Evolutionary conservation across 768 basidiomycete genomes (phyloP), one percentile per base, ranked within the genome.

Genomic region (Leccinum variicolor): DNA sequence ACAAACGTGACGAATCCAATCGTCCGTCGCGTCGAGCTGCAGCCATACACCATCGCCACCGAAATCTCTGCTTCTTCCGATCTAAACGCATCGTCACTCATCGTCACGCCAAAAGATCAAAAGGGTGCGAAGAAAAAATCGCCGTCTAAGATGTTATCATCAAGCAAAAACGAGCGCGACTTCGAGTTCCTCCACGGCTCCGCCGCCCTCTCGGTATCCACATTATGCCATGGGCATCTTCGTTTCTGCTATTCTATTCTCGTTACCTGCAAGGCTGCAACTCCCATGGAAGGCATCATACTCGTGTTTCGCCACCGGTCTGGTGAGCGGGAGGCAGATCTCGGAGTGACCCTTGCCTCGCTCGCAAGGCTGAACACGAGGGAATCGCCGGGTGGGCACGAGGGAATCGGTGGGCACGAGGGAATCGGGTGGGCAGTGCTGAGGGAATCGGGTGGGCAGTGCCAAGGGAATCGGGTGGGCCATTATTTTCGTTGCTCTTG

Each of bases 1-100:
- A 47, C 93, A 89, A 69, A 98, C 96, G 65, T 96, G 92, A 46
- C 97, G 84, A 54, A 98, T 86, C 81, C 95, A 93, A 65, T 94
- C 92, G 73, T 98, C 94, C 0, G 83, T 76, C 8, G 92, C 87
- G 74, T 99, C 97, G 41, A 99, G 79, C 72, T 97, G 93, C 3
- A 99, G 80, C 97, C 97, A 99, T 55, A 93, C 8, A 90, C 80
- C 70, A 97, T 81, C 6, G 79, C 87, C 17, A 91, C 84, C 34
- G 89, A 76, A 25, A 80, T 80, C 58, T 89, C 85, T 9, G 85
- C 83, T 65, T 93, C 90, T 70, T 91, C 91, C 92, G 63, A 33
- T 33, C 31, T 11, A 33, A 33, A 62, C 29, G 29, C 29, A 29
- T 29, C 29, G 25, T 26, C 25, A 26, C 25, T 26, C 54, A 59